Base-by-base conservation (phyloP, 192 early-diverging fungal species). In the Coemansia sp. region DNA sequence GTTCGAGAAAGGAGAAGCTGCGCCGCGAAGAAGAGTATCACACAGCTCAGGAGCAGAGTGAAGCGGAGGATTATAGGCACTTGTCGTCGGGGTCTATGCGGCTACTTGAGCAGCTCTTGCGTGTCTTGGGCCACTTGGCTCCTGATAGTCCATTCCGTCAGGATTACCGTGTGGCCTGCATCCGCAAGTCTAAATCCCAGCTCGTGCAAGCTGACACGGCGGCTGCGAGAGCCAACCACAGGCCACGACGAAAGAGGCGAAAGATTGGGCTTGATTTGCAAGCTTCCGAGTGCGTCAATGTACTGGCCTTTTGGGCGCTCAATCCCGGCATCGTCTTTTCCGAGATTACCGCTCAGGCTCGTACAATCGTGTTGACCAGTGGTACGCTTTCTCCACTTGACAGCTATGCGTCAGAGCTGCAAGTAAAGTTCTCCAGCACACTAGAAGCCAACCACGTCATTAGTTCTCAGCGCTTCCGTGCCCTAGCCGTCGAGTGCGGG, bases 371-470 rank as follows among this genome's bases (percentile, higher is more conserved):
- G 5, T 50, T 90, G 35, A 88, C 86, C 20, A 88, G 86, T 63
- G 88, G 88, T 34, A 90, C 88, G 10, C 77, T 90, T n/a, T 88
- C 88, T 28, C 88, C 88, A 34, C 60, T 89, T 53, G 67, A 76
- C 50, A 84, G 81, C n/a, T 88, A 87, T 60, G 78, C 72, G 14
- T 76, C 84, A 1, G 88, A 89, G 56, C 62, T 89, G 21, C 84
- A 84, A n/a, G 69, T 77, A 6, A 58, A 66, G 16, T 89, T 89
- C 66, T 46, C 69, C 2, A 73, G 74, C 26, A 76, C 66, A 21
- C 63, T 89, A 5, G 86, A 87, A 69, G 85, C 88, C 42, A 82
- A 74, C 31, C 92, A 93, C 71, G 88, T 93, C 34, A 91, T 93
- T 56, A 69, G 83, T 3, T 50, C 70, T 1, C 57, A 76, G 7